These are phyloP conservation scores for Mucor irregularis DNA, from an alignment of 371 early-diverging fungal genomes.

Conservation along the genomic window DNA sequence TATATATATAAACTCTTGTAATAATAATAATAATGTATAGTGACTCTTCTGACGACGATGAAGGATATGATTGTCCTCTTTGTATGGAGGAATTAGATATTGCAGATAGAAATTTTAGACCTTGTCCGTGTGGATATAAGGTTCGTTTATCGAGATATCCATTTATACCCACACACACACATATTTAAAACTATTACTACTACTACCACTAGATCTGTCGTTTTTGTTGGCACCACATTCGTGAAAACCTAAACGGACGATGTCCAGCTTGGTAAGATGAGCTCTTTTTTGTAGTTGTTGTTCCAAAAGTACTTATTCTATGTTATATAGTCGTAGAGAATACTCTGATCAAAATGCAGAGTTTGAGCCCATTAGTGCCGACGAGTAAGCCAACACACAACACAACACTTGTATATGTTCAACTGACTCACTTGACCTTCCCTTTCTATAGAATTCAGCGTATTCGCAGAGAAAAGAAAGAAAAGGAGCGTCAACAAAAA, in stretches of 20 bases:
- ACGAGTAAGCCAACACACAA: constrained; percentile 49
- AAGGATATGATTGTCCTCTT: constrained; percentile 92
- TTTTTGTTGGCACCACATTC: constrained; percentile 97
- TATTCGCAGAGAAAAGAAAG: constrained; percentile 77
- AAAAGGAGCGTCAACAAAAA: constrained; percentile 86
- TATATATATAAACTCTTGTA: background rate
- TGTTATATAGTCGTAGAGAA: constrained; percentile 64
- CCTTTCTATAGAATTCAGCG: constrained; percentile 44
- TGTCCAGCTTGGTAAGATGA: constrained; percentile 85
- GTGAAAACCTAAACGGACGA: constrained; percentile 83
- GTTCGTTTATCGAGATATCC: no score
- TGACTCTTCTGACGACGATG: constrained; percentile 70
- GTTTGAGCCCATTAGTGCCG: constrained; percentile 86
- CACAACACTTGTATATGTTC: no score
- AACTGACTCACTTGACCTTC: no score
- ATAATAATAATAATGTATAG: background rate
- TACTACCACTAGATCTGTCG: constrained; percentile 80
- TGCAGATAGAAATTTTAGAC: constrained; percentile 92
- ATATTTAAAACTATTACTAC: background rate
- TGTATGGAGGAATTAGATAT: constrained; percentile 98
- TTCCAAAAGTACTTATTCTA: background rate
- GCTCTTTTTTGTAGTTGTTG: background rate
- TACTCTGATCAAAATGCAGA: constrained; percentile 88
- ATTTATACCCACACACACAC: constrained; percentile 63
- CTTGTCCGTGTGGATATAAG: constrained; percentile 98